phyloP scores from a whole-genome alignment of 1,284 basidiomycete species.

The Sporisorium exsertum region DNA sequence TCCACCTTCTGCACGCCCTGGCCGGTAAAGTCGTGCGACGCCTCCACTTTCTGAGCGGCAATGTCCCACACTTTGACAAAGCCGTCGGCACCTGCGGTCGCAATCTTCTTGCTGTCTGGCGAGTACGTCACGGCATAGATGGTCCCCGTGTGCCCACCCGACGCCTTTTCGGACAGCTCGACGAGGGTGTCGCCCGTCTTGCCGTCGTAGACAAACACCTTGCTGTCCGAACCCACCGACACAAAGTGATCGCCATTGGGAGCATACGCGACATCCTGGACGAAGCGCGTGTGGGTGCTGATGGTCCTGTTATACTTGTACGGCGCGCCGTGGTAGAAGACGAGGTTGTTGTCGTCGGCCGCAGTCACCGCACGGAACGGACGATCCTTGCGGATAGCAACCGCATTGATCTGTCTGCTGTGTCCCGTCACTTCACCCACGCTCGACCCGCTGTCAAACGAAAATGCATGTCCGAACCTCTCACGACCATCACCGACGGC shows the following conservation, averaged over 20 bases:
- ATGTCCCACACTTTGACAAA: constrained; percentile 72
- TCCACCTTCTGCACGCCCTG: constrained; percentile 50
- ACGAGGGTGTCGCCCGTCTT: constrained; percentile 79
- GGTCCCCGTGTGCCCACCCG: constrained; percentile 69
- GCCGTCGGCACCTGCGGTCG: constrained; percentile 87
- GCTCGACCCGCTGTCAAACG: constrained; percentile 78
- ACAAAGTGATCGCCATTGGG: constrained; percentile 76
- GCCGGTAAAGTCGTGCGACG: constrained; percentile 51
- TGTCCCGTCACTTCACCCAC: constrained; percentile 95
- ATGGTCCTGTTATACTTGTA: constrained; percentile 71
- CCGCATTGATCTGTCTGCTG: constrained; percentile 91
- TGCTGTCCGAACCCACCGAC: constrained; percentile 90
- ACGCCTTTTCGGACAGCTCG: constrained; percentile 44
- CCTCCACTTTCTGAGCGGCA: constrained; percentile 30
- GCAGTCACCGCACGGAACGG: constrained; percentile 81
- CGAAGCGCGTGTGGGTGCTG: constrained; percentile 86
- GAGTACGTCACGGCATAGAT: constrained; percentile 69
- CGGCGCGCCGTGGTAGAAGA: constrained; percentile 80
- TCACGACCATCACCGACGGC: constrained; percentile 95
- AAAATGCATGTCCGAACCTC: constrained; percentile 72
- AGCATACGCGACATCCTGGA: constrained; percentile 89
- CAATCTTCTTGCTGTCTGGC: constrained; percentile 78
- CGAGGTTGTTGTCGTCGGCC: constrained; percentile 81
- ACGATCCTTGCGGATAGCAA: constrained; percentile 87
- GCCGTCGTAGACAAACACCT: constrained; percentile 90